These are phyloP conservation scores for Lathyrus tuberosus DNA, from an alignment of 306 rosid species.

Conservation along the genomic window DNA sequence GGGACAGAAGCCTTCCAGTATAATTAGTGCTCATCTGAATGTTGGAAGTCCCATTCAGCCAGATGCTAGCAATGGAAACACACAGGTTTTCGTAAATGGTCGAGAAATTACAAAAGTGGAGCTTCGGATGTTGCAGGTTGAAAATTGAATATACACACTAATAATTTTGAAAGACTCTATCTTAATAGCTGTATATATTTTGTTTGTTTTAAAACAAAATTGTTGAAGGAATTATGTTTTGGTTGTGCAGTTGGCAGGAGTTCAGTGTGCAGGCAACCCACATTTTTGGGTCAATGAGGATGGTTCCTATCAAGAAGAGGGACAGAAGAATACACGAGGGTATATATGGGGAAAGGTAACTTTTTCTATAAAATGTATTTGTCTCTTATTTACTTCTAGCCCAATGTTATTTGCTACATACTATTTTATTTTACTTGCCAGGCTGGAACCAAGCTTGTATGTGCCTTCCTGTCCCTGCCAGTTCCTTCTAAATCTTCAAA, in stretches of 20 bases:
- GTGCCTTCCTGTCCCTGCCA: conserved; percentile 93
- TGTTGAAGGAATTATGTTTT: conserved; percentile 34
- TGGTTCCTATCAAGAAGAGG: conserved; percentile 99
- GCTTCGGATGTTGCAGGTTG: conserved; percentile 99
- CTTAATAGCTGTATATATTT: conserved; percentile 1
- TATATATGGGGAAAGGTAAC: conserved; percentile 98
- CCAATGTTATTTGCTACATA: conserved; percentile 14
- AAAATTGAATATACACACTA: conserved; percentile 30
- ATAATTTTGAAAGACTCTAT: conserved; percentile 18
- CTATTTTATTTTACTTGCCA: conserved; percentile 44
- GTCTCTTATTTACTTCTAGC: conserved; percentile 1
- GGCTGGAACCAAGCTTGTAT: conserved; percentile 98
- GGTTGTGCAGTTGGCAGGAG: conserved; percentile 88
- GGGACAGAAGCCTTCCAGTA: conserved; percentile 87
- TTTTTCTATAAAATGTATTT: not conserved
- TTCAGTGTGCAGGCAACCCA: conserved; percentile 97
- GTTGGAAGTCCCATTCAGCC: conserved; percentile 76
- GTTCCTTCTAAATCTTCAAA: conserved; percentile 80
- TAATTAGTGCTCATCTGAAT: conserved; percentile 89
- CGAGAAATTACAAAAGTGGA: conserved; percentile 93
- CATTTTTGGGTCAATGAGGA: conserved; percentile 99
- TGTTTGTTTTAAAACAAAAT: conserved; percentile 17
- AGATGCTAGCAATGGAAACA: conserved; percentile 94
- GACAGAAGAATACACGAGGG: conserved; percentile 96
- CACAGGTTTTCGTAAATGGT: conserved; percentile 89